Evolutionary conservation across 1,284 basidiomycete genomes (phyloP), one percentile per base, ranked within the genome.

Genomic region (Abortiporus biennis): DNA sequence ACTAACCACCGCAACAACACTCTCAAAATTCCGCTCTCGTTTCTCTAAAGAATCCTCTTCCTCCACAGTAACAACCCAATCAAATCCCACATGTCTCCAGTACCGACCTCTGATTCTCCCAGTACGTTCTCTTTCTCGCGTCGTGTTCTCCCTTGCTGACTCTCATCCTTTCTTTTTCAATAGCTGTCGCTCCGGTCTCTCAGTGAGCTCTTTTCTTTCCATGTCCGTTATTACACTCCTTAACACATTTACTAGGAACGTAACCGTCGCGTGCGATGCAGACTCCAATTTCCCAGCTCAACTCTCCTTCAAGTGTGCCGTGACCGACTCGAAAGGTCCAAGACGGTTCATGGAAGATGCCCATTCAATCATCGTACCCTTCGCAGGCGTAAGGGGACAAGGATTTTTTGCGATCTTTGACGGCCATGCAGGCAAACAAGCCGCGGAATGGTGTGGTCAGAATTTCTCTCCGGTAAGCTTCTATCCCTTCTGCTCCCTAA

Each of bases 341-440:
- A 73, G 96, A 46, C 73, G 95, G 48, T 91, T 86, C 25, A 99
- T 99, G 96, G 96, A 99, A 63, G 96, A 99, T 62, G 80, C 94
- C 1, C 94, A 99, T 63, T 91, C 92, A 23, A 97, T 97, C 57
- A 79, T 98, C 42, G 88, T 94, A 51, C 92, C 97, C 59, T 99
- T 91, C 62, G 92, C 83, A 20, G 80, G 83, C 25, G 74, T 99
- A 11, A 79, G 83, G 35, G 95, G 95, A 0, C 96, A 99, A 62
- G 94, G 92, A 6, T 98, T 96, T 70, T 98, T 96, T 60, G 93
- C 93, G 9, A 83, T 99, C 34, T 99, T 99, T 57, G 96, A 99
- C 55, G 96, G 96, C 2, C 96, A 99, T 59, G 96, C 96, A 0
- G 96, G 96, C 16, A 98, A 97, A 61, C 91, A 97, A 57, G 92